Base-by-base conservation (phyloP, 148 eudicot genomes). In the Suaeda aralocaspica region DNA sequence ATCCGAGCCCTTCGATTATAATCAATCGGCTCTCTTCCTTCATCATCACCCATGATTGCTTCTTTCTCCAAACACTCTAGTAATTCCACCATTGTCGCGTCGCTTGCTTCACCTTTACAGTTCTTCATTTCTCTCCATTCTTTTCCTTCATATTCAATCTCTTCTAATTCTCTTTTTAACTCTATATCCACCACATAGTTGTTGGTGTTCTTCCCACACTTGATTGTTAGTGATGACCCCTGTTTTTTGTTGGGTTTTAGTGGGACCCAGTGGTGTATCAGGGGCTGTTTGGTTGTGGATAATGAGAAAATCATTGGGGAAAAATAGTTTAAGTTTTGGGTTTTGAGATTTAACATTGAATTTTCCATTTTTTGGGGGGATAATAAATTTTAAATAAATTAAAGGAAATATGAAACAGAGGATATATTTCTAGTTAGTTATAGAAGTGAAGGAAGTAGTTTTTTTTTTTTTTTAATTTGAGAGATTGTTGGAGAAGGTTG, bases 21-120 rank as follows among this genome's bases (percentile, higher is more conserved):
- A 77, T 91, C 92, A 49, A 4, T 64, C 1, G 97, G 82, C 10
- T 85, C 79, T 36, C 72, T 83, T 0, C 97, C 94, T 57, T 83
- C 75, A 66, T 89, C 90, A 25, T 82, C 88, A 4, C 94, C 92
- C 94, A 88, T 86, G 42, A 88, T 91, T 16, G 97, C 91, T 77
- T 88, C 96, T 59, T 60, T 84, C 75, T 90, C 96, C 72, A 90
- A 84, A 67, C 91, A 88, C 85, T 88, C 94, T 72, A 91, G 51
- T 34, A 86, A 59, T 72, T 91, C 91, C 31, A 61, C 86, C 29
- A 82, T 68, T 9, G 86, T 83, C 1, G 66, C 3, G 66, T 3
- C 6, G 19, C n/a, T 69, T 12, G 84, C 83, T 63, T 18, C 41
- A 9, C n/a, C 77, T 46, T 36, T 67, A 10, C 79, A 75, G 22